phyloP scores from a whole-genome alignment of 176 grass and related monocot genomes.

The Cenchrus americanus region DNA sequence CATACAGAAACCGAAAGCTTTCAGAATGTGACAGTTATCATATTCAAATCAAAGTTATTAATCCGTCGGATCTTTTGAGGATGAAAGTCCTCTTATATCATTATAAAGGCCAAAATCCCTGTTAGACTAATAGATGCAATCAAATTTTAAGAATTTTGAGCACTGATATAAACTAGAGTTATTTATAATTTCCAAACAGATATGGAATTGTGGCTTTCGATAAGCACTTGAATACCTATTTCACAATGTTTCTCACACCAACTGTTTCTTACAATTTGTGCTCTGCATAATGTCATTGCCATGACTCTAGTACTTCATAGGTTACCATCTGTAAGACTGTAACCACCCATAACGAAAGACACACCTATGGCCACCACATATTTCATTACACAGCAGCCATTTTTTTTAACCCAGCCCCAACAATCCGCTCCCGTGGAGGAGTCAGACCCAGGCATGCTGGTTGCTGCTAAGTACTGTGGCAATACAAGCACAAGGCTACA shows the following conservation, averaged over 20 bases:
- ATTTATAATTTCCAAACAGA: constrained; percentile 5
- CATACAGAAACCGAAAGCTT: background rate
- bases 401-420: too few species aligned
- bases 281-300: background rate
- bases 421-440: too few species aligned
- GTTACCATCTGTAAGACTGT: background rate
- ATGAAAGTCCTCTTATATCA: background rate
- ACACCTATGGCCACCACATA: too few species aligned
- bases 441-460: too few species aligned
- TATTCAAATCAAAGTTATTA: background rate
- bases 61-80: background rate
- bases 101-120: constrained; percentile 10
- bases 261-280: background rate
- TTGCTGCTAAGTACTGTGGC: too few species aligned
- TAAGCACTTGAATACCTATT: constrained; percentile 4
- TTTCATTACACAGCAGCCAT: too few species aligned
- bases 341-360: background rate
- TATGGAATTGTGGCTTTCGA: background rate
- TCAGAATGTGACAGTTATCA: background rate
- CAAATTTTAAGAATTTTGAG: background rate
- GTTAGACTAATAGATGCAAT: background rate
- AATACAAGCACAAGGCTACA: too few species aligned
- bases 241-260: background rate
- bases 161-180: background rate
- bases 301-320: background rate